Evolutionary conservation across 495 filamentous ascomycete species (phyloP).

Genomic region (Mycothermus thermophilus): DNA sequence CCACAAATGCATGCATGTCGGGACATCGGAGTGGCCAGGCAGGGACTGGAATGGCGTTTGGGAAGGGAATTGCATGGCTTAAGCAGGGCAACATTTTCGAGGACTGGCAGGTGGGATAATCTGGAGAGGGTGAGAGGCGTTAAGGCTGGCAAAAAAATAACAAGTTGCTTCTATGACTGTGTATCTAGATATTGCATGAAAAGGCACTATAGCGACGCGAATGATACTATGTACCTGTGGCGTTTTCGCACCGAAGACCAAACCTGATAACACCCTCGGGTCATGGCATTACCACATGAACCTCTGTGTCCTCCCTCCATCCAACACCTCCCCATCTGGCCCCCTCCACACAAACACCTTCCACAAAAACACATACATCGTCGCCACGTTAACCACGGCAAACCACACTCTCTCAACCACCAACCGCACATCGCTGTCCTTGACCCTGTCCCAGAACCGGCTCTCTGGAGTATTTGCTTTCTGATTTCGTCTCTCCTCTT

Average conservation of each 20-base stretch:
- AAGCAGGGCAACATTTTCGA: too few relatives aligned
- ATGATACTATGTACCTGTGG: too few relatives aligned
- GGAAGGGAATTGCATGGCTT: too few relatives aligned
- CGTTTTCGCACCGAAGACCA: too few relatives aligned
- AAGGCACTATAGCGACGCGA: too few relatives aligned
- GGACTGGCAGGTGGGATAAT: too few relatives aligned
- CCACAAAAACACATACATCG: slow-evolving; percentile 70
- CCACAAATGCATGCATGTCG: not conserved
- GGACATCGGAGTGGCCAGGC: not conserved
- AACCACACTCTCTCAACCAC: slow-evolving; percentile 72
- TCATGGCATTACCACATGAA: slow-evolving; percentile 88
- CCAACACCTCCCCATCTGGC: slow-evolving; percentile 34
- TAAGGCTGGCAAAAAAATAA: too few relatives aligned
- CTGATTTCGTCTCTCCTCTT: not conserved
- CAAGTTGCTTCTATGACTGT: too few relatives aligned
- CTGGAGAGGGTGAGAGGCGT: too few relatives aligned
- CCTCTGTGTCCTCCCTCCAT: slow-evolving; percentile 66
- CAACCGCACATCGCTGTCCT: slow-evolving; percentile 25
- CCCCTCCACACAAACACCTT: slow-evolving; percentile 63
- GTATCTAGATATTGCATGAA: too few relatives aligned
- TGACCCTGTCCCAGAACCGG: slow-evolving; percentile 1
- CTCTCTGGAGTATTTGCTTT: not conserved
- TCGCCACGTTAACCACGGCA: slow-evolving; percentile 51
- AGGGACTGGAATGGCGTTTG: too few relatives aligned
- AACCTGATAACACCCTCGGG: too few relatives aligned